Evolutionary conservation across 176 grass and related monocot genomes (phyloP).

Genomic region (Dactylis glomerata): DNA sequence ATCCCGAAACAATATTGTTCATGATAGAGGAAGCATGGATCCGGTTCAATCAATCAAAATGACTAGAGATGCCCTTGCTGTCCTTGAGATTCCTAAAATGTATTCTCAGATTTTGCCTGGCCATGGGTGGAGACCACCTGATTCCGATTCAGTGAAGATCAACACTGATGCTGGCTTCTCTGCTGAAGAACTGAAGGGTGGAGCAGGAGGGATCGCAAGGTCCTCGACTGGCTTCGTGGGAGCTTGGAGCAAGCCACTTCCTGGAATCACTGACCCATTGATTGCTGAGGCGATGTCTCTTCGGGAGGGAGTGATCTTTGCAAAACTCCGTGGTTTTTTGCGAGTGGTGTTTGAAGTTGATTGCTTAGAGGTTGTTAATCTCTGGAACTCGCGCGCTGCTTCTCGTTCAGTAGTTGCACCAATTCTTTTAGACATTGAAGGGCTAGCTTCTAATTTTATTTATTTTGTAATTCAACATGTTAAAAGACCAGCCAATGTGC

Average conservation of each 20-base stretch:
- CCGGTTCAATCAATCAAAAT: neutral
- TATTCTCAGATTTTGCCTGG: too few relatives aligned
- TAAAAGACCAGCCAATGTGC: neutral
- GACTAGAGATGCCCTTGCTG: neutral
- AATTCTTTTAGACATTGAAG: neutral
- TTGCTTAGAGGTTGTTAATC: neutral
- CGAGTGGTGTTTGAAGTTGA: neutral
- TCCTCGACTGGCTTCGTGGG: fast-evolving
- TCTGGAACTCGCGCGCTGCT: neutral
- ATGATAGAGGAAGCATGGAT: neutral
- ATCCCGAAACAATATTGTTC: neutral
- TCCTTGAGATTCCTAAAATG: neutral
- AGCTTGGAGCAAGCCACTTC: neutral
- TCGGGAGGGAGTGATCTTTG: neutral
- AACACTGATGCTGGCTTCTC: neutral
- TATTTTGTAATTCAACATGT: neutral
- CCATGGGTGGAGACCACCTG: neutral
- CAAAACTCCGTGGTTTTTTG: neutral
- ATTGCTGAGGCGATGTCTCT: neutral
- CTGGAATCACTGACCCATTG: neutral
- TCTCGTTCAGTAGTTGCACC: neutral
- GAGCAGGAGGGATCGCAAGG: neutral
- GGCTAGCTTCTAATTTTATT: neutral
- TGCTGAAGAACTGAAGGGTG: neutral
- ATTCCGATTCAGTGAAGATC: neutral